phyloP scores from a whole-genome alignment of 2,329 filamentous ascomycete genomes.

The Nothopassalora personata region DNA sequence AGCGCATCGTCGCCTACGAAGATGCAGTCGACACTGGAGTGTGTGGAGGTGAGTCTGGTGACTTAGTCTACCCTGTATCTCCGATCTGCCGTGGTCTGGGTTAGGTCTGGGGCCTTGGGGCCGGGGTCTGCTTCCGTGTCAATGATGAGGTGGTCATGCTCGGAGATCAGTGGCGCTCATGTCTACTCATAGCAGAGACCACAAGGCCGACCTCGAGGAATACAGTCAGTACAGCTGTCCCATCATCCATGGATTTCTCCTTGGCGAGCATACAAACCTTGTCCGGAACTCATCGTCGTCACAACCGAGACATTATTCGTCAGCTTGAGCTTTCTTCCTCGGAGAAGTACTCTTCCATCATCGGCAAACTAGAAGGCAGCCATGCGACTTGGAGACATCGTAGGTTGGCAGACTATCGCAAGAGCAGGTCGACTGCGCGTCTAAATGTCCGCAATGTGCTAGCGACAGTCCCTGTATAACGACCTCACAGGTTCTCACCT shows the following conservation, averaged over 20 bases:
- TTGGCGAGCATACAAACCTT: neutral
- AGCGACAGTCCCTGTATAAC: neutral
- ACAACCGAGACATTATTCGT: neutral
- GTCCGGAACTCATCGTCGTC: neutral
- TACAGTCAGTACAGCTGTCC: too few relatives aligned
- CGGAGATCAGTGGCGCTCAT: neutral
- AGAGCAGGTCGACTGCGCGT: neutral
- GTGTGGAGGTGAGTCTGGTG: neutral
- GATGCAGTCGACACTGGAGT: neutral
- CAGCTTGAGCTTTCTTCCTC: neutral
- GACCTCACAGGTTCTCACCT: neutral
- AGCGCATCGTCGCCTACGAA: conserved; percentile 4
- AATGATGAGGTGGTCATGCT: neutral
- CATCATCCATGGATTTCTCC: neutral
- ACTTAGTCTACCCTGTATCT: neutral
- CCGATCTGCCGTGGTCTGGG: neutral
- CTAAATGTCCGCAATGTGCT: neutral
- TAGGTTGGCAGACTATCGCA: neutral
- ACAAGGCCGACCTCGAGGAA: neutral
- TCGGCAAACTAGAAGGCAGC: neutral
- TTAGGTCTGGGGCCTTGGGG: neutral
- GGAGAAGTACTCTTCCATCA: neutral
- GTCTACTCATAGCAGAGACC: neutral
- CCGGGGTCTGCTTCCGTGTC: neutral
- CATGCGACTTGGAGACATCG: neutral